phyloP scores from a whole-genome alignment of 306 rosid genomes.

The Mucuna pruriens region DNA sequence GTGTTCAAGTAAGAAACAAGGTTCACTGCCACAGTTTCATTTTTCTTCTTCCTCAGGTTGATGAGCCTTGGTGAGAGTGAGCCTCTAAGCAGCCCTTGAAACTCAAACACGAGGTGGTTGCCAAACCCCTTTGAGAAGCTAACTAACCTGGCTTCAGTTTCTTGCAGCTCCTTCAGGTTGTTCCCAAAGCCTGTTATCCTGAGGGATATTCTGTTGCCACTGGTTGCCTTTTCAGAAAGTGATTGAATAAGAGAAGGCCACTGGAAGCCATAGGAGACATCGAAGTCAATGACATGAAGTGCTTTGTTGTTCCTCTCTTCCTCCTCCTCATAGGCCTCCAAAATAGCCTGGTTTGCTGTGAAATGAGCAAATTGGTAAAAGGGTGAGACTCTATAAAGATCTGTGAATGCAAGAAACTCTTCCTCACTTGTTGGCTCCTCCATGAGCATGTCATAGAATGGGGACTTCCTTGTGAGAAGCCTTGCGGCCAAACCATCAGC shows the following conservation, averaged over 20 bases:
- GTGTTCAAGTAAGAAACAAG: constrained; percentile 57
- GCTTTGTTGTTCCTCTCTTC: constrained; percentile 52
- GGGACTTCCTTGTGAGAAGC: constrained; percentile 59
- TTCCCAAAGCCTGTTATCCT: constrained; percentile 60
- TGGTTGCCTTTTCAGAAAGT: constrained; percentile 63
- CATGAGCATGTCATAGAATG: constrained; percentile 62
- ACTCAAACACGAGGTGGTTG: constrained; percentile 55
- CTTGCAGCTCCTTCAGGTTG: constrained; percentile 53
- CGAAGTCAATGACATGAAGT: constrained; percentile 64
- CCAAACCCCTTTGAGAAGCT: constrained; percentile 62
- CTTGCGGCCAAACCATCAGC: constrained; percentile 64
- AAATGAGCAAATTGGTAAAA: constrained; percentile 79
- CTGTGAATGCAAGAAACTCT: constrained; percentile 57
- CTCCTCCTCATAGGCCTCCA: constrained; percentile 65
- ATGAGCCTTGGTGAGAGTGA: constrained; percentile 28
- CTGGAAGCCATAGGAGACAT: constrained; percentile 68
- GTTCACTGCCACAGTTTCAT: constrained; percentile 67
- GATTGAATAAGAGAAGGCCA: constrained; percentile 82
- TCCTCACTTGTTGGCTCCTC: constrained; percentile 61
- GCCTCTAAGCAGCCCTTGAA: constrained; percentile 59
- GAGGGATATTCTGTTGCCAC: constrained; percentile 50
- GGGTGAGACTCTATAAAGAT: constrained; percentile 65
- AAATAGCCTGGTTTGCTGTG: constrained; percentile 72
- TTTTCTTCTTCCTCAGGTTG: constrained; percentile 47
- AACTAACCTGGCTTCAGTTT: constrained; percentile 59